Base-by-base conservation (phyloP, 768 basidiomycete species). In the Stropharia rugosoannulata region DNA sequence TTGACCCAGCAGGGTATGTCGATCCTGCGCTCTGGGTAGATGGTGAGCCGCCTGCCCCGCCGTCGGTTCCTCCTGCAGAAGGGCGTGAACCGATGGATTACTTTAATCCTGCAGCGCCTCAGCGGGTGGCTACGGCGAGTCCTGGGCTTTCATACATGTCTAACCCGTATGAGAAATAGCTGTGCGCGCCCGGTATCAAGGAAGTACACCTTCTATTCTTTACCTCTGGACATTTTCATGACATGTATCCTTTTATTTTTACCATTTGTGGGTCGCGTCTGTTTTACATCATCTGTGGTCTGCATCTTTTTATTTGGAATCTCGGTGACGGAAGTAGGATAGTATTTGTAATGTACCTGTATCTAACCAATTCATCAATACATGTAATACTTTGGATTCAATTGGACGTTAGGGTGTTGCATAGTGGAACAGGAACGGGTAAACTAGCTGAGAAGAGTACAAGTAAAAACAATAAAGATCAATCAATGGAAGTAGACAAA, bases 11-110 rank as follows among this genome's bases (percentile, higher is more conserved):
- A 3, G 67, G 49, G 13, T 75, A 75, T 55, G 59, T 67, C 16
- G 74, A 75, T 55, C 73, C 72, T 7, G 72, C 72, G 15, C 69
- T 48, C 45, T 71, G 64, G 64, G 53, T 51, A 1, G 42, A 47
- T 5, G 57, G 62, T 49, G 66, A 63, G 5, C 56, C 54, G 5
- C 53, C 52, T 5, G 55, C 55, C 18, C 49, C 46, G 3, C 51
- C 54, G 37, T 55, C 48, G 1, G 51, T 56, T 0, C 47, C 56
- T 19, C 54, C 61, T 25, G 55, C 40, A 3, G 35, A 19, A 8
- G 36, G 19, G 39, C 55, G 37, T 7, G 38, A 32, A 32, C 5
- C 15, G 16, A 22, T 46, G 43, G 29, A 53, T 46, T 35, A 56
- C 46, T 56, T 53, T 29, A 13, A 50, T 29, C 11, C 25, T 3